Evolutionary conservation across 2,329 filamentous ascomycete genomes (phyloP).

Genomic region (Diaporthe sp.): DNA sequence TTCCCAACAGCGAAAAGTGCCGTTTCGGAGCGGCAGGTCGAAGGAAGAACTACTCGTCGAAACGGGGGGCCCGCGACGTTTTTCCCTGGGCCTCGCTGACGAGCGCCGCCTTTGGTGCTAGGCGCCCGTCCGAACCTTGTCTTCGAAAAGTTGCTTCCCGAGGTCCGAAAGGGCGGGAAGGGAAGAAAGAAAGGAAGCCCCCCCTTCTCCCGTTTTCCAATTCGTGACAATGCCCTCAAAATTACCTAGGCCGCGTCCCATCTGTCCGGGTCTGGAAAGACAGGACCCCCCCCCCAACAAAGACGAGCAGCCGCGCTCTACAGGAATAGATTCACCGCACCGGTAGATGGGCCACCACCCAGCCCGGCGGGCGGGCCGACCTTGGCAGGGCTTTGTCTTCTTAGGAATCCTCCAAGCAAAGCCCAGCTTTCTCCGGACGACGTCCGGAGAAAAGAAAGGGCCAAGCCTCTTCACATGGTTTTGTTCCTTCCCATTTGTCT

Average conservation of each 20-base stretch:
- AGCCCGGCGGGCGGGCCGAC: not conserved
- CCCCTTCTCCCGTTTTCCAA: not conserved
- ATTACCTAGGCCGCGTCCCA: not conserved
- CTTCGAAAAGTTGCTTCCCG: not conserved
- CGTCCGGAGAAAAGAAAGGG: not conserved
- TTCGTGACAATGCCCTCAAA: constrained; percentile 10
- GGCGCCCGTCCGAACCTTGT: constrained; percentile 1
- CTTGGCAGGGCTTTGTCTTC: constrained; percentile 1
- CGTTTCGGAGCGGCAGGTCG: not conserved
- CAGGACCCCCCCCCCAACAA: constrained; percentile 1
- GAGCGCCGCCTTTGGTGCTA: not conserved
- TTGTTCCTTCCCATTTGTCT: not conserved
- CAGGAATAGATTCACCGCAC: not conserved
- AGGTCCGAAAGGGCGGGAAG: not conserved
- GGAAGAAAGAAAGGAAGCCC: not conserved
- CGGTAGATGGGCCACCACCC: not conserved
- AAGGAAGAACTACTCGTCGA: not conserved
- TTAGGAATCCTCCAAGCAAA: not conserved
- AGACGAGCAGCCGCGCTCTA: constrained; percentile 11
- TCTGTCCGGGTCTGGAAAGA: not conserved
- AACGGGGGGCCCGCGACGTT: not conserved
- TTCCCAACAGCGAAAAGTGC: not conserved
- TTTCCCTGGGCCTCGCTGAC: not conserved
- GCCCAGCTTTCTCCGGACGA: not conserved
- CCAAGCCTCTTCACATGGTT: no score